A percentile compares a stretch with the other conserved stretches of the same genome.
Evolutionary conservation across 305 asterid genomes (phyloP).

Genomic region (Solanum hybrid): DNA sequence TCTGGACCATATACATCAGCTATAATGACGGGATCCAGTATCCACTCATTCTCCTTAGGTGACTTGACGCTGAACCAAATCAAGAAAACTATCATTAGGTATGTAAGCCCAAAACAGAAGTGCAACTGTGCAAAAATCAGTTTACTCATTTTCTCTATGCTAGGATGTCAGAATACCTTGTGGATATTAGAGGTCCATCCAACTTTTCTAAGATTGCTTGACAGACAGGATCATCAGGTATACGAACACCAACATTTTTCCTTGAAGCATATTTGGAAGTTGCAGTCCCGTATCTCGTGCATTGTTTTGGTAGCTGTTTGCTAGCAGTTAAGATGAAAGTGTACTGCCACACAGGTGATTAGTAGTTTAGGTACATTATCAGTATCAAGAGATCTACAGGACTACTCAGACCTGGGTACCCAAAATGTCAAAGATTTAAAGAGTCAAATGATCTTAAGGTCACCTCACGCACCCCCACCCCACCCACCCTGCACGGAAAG

Average conservation of each 20-base stretch:
- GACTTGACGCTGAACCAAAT: constrained; percentile 57
- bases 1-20: constrained; percentile 81
- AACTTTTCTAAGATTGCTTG: constrained; percentile 69
- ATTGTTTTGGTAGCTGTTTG: constrained; percentile 81
- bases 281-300: constrained; percentile 62
- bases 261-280: constrained; percentile 62
- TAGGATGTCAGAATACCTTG: constrained; percentile 41
- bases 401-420: neutral
- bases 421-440: neutral
- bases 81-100: constrained; percentile 17
- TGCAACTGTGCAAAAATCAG: neutral
- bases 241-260: constrained; percentile 77
- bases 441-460: neutral
- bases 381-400: neutral
- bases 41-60: constrained; percentile 69
- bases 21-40: constrained; percentile 79
- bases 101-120: neutral
- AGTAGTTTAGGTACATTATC: neutral
- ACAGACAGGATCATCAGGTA: constrained; percentile 84
- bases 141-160: neutral
- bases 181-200: constrained; percentile 75
- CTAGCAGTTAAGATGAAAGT: constrained; percentile 85
- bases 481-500: neutral
- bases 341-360: constrained; percentile 43
- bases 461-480: neutral